Evolutionary conservation across 768 basidiomycete species (phyloP).

Genomic region (Leccinum truebloodii): DNA sequence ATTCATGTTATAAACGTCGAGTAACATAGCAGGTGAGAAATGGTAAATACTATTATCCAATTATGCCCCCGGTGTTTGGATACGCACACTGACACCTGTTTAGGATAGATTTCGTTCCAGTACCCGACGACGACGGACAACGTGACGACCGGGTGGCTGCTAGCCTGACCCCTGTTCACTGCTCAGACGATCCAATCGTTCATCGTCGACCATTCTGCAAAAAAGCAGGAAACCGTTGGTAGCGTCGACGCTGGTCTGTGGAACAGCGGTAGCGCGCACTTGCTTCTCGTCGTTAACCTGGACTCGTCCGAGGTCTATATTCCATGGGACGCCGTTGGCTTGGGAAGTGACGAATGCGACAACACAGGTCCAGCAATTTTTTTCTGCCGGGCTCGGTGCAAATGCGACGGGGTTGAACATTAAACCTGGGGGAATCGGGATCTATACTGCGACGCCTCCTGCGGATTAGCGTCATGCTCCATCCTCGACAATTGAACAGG

Average conservation of each 20-base stretch:
- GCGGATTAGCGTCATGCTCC: not conserved
- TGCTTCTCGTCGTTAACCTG: constrained; percentile 24
- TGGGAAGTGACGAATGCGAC: constrained; percentile 17
- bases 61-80: not conserved
- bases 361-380: constrained; percentile 19
- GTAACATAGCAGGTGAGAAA: too few species aligned
- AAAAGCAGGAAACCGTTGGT: not conserved
- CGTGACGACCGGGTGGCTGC: constrained; percentile 20
- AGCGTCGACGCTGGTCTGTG: constrained; percentile 29
- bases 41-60: too few species aligned
- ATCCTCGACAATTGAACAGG: not conserved
- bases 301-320: not conserved
- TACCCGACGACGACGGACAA: constrained; percentile 27
- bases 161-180: constrained; percentile 5
- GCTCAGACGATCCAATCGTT: constrained; percentile 20
- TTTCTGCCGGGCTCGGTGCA: constrained; percentile 14
- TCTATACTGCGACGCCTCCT: constrained; percentile 14
- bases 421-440: constrained; percentile 18
- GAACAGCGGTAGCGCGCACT: constrained; percentile 22
- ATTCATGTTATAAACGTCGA: constrained; percentile 36
- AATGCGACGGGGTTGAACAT: constrained; percentile 25
- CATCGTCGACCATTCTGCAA: constrained; percentile 15
- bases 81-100: not conserved
- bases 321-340: constrained; percentile 23
- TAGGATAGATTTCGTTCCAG: constrained; percentile 32